phyloP scores from a whole-genome alignment of 768 basidiomycete genomes.

The Hygrocybe punicea region DNA sequence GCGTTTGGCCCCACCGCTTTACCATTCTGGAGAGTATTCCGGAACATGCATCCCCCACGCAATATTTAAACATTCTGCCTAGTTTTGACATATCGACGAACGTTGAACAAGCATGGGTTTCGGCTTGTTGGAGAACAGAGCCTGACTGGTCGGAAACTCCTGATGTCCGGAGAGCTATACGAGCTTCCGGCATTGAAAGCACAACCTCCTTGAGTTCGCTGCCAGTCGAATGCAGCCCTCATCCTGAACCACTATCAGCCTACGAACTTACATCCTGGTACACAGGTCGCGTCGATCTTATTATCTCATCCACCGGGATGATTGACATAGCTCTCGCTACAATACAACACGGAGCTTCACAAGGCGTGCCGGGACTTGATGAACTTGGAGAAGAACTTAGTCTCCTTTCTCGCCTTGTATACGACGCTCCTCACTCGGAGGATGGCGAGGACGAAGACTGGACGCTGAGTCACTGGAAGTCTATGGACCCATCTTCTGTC shows the following conservation, averaged over 20 bases:
- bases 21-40: conserved; percentile 71
- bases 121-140: conserved; percentile 48
- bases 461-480: conserved; percentile 71
- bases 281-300: conserved; percentile 52
- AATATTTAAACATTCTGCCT: conserved; percentile 63
- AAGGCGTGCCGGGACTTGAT: conserved; percentile 74
- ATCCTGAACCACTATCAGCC: conserved; percentile 39
- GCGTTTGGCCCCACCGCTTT: conserved; percentile 69
- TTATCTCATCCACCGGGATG: conserved; percentile 68
- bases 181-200: conserved; percentile 12
- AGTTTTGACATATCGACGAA: conserved; percentile 48
- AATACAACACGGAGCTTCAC: conserved; percentile 83
- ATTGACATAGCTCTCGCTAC: conserved; percentile 74
- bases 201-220: conserved; percentile 4
- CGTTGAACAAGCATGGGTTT: conserved; percentile 36
- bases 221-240: conserved; percentile 6
- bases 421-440: conserved; percentile 61
- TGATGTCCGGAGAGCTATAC: conserved; percentile 43
- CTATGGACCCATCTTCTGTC: conserved; percentile 60
- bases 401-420: conserved; percentile 81
- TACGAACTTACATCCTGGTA: conserved; percentile 74
- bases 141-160: conserved; percentile 58
- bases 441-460: conserved; percentile 57
- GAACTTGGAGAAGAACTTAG: conserved; percentile 88
- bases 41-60: conserved; percentile 61